phyloP scores from a whole-genome alignment of 106 monocot genomes.

The Phalaenopsis equestris region DNA sequence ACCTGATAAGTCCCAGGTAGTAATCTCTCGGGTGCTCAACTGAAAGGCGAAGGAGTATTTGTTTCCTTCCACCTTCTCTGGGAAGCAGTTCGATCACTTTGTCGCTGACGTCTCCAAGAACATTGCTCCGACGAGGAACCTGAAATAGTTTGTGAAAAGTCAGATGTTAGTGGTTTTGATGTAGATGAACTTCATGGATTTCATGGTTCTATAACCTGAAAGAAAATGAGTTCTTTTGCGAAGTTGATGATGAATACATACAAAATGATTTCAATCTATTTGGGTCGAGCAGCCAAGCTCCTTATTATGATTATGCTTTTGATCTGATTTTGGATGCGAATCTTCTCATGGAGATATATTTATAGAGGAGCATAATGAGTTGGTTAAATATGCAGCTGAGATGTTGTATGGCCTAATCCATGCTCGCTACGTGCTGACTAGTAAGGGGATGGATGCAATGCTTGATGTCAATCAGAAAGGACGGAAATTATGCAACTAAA shows the following conservation, averaged over 20 bases:
- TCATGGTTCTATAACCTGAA: slow-evolving; percentile 48
- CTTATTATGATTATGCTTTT: slow-evolving; percentile 52
- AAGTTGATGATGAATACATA: slow-evolving; percentile 57
- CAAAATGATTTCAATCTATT: slow-evolving; percentile 58
- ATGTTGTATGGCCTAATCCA: slow-evolving; percentile 89
- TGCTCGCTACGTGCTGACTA: slow-evolving; percentile 67
- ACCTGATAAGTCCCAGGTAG: slow-evolving; percentile 40
- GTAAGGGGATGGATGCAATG: slow-evolving; percentile 73
- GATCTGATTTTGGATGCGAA: slow-evolving; percentile 53
- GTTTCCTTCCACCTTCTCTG: slow-evolving; percentile 25
- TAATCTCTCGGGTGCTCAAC: slow-evolving; percentile 31
- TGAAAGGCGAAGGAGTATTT: slow-evolving; percentile 31
- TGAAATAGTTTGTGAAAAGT: slow-evolving; percentile 41
- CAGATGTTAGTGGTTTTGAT: slow-evolving; percentile 46
- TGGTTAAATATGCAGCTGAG: slow-evolving; percentile 85
- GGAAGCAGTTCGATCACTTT: slow-evolving; percentile 22
- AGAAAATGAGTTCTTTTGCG: slow-evolving; percentile 56
- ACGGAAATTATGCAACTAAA: no score
- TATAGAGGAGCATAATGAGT: slow-evolving; percentile 76
- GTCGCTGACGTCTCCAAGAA: slow-evolving; percentile 14
- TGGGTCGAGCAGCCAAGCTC: slow-evolving; percentile 50
- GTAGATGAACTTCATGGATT: slow-evolving; percentile 52
- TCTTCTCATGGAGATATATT: slow-evolving; percentile 68
- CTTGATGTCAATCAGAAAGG: no score
- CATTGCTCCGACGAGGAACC: slow-evolving; percentile 29